Evolutionary conservation across 768 basidiomycete species (phyloP), one percentile per base, ranked within the genome.

Genomic region (Suillus hirtellus): DNA sequence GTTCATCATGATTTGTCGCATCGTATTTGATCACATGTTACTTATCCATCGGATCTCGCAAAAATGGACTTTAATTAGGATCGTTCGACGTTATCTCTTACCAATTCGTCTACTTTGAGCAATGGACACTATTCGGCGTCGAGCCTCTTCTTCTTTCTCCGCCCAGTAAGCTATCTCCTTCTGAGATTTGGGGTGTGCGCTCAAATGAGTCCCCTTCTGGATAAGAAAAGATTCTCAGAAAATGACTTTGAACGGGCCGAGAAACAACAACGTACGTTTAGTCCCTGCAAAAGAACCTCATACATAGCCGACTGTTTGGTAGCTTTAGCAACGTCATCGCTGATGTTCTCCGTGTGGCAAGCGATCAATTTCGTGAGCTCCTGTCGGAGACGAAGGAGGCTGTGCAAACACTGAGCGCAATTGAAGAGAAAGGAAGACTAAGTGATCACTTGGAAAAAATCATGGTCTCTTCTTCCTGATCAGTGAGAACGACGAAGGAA

Each of bases 401-500:
- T 99, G 64, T 12, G 6, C 61, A 60, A 46, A 0, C 12, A 42
- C n/a, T 49, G 21, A 61, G 60, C 42, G 54, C 38, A 54, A 53
- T 50, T 19, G 10, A 47, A 58, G 24, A 58, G 17, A 21, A 50
- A 24, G 52, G 2, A 38, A 4, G 15, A 10, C 40, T 49, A 43
- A 50, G 17, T n/a, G 37, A 59, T 21, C 71, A 96, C 96, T 95
- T 95, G 27, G 90, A 87, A 71, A 97, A 97, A 54, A 99, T 91
- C 95, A 98, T 97, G 10, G 93, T 93, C 73, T 97, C 96, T 67
- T 97, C 94, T 47, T 87, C 89, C 64, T 92, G 89, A 44, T 84
- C 84, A 3, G 92, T 93, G 66, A 99, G 77, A 35, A 86, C 84
- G 24, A 96, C 86, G 66, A 95, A 87, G 2, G 90, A 87, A 64